Conservation (phyloP, 2,329 filamentous ascomycete species). For the Cytospora mali region DNA sequence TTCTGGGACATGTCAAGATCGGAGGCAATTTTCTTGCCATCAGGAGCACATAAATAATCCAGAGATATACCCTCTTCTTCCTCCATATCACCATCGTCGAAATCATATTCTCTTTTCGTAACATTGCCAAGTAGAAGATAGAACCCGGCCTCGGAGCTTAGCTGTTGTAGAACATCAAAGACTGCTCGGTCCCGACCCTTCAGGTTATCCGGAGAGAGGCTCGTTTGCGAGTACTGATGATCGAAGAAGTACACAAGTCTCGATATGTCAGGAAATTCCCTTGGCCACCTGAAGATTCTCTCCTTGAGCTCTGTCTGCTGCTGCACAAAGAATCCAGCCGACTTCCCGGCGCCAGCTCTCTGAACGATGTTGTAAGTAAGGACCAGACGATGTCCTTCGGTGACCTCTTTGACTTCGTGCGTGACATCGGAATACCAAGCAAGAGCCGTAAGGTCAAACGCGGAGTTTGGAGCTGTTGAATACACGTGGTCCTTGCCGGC, state of each 20-base stretch:
- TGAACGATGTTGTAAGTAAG: slow-evolving; percentile 53
- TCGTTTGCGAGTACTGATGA: slow-evolving; percentile 32
- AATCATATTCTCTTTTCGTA: slow-evolving; percentile 23
- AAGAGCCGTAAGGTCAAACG: slow-evolving; percentile 37
- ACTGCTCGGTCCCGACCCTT: slow-evolving; percentile 33
- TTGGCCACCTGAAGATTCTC: slow-evolving; percentile 27
- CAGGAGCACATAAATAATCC: neutral
- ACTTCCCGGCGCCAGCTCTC: slow-evolving; percentile 11
- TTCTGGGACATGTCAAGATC: neutral
- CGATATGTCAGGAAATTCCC: neutral
- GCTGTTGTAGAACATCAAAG: slow-evolving; percentile 27
- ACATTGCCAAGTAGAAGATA: slow-evolving; percentile 31
- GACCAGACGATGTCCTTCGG: slow-evolving; percentile 47
- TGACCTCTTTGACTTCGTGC: slow-evolving; percentile 48
- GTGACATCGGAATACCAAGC: slow-evolving; percentile 52
- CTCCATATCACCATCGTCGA: slow-evolving; percentile 9
- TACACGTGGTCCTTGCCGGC: slow-evolving; percentile 30
- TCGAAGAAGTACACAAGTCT: slow-evolving; percentile 30
- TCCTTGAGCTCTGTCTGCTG: slow-evolving; percentile 25
- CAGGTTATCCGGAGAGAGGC: slow-evolving; percentile 29
- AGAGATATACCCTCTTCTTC: slow-evolving; percentile 1
- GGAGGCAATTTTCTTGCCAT: slow-evolving; percentile 18
- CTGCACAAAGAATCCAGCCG: slow-evolving; percentile 25
- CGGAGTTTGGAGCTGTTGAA: slow-evolving; percentile 36
- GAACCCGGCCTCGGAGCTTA: slow-evolving; percentile 25